A percentile compares a stretch with the other conserved stretches of the same genome.
These are phyloP conservation scores for Bocquillonia castaneifolia DNA, from an alignment of 441 rosid species.

Conservation along the genomic window DNA sequence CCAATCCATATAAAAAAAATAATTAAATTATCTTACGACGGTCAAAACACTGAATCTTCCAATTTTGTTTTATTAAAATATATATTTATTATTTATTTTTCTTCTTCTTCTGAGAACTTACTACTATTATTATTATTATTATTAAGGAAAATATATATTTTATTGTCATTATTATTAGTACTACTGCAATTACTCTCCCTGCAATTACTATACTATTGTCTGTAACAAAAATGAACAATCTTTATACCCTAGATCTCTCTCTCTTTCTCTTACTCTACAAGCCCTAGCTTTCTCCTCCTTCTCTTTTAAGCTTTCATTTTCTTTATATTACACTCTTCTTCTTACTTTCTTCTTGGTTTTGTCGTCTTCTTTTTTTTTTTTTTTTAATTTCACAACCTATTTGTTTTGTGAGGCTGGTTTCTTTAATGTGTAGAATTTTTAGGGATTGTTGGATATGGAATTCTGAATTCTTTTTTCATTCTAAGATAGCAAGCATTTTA, in stretches of 20 bases:
- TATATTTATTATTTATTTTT: no score
- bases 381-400: neutral
- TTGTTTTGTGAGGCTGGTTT: neutral
- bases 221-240: conserved; percentile 15
- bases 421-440: neutral
- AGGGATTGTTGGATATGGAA: conserved; percentile 11
- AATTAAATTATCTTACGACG: no score
- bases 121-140: neutral
- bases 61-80: no score
- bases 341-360: neutral
- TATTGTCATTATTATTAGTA: no score
- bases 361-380: conserved; percentile 17
- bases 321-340: neutral
- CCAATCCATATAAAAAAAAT: no score
- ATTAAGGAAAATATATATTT: no score
- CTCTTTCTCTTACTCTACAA: conserved; percentile 21
- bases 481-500: neutral
- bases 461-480: conserved; percentile 8
- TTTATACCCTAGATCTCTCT: conserved; percentile 39
- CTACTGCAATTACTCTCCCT: no score
- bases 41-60: no score
- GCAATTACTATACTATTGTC: conserved; percentile 17
- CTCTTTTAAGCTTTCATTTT: conserved; percentile 17
- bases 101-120: conserved; percentile 15
- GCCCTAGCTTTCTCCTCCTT: conserved; percentile 27